Conservation (phyloP, 208 protist species). For the Trypanosoma grayi region DNA sequence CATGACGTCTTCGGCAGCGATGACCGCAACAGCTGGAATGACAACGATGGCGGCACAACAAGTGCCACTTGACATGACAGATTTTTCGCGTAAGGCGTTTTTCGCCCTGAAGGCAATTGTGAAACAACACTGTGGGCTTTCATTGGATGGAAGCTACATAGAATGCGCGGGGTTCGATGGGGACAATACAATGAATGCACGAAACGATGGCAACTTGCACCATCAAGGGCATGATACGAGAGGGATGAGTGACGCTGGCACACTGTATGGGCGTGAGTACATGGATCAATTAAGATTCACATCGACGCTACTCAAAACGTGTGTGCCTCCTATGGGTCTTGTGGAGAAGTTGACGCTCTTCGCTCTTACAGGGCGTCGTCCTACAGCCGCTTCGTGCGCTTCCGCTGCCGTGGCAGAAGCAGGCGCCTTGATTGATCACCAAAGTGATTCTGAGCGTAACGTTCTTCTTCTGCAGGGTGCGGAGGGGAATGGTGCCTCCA, state of each 20-base stretch:
- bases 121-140: constrained; percentile 30
- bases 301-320: constrained; percentile 40
- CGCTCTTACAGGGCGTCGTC: constrained; percentile 29
- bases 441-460: too few species aligned
- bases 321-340: constrained; percentile 53
- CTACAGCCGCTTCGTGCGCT: not conserved
- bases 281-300: constrained; percentile 26
- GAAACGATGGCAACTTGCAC: too few species aligned
- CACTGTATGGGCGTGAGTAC: constrained; percentile 29
- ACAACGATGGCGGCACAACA: constrained; percentile 18
- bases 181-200: too few species aligned
- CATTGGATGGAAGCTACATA: too few species aligned
- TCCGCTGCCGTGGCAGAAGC: not conserved
- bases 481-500: constrained; percentile 79
- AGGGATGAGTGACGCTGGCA: not conserved
- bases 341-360: constrained; percentile 59
- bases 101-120: constrained; percentile 47
- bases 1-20: too few species aligned
- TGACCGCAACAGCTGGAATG: too few species aligned
- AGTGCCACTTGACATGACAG: constrained; percentile 64
- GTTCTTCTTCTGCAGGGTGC: constrained; percentile 60
- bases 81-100: constrained; percentile 69
- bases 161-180: too few species aligned
- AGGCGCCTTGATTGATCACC: too few species aligned
- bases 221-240: too few species aligned